Conservation (phyloP, 371 early-diverging fungal genomes). For the Rhizopus delemar region DNA sequence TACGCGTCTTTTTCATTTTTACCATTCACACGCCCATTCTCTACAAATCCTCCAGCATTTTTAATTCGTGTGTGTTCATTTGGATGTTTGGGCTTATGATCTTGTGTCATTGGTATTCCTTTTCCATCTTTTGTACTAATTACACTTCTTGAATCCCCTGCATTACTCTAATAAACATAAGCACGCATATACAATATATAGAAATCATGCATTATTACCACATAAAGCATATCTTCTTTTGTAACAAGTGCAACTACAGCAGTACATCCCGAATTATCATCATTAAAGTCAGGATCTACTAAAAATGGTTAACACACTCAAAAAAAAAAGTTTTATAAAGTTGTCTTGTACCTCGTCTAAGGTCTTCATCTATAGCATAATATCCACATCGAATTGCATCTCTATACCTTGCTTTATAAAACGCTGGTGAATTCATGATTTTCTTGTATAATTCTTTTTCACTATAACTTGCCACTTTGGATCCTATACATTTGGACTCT, state of each 20-base stretch:
- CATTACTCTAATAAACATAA: conserved; percentile 62
- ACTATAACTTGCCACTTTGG: conserved; percentile 76
- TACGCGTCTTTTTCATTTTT: not conserved
- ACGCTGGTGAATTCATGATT: conserved; percentile 64
- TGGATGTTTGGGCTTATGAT: conserved; percentile 87
- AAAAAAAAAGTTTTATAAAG: not conserved
- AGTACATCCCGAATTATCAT: conserved; percentile 90
- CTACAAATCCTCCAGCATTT: conserved; percentile 92
- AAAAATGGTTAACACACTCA: conserved; percentile 16
- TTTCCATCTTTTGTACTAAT: conserved; percentile 68
- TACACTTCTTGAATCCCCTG: conserved; percentile 92
- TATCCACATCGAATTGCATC: conserved; percentile 82
- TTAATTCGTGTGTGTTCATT: conserved; percentile 78
- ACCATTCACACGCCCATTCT: conserved; percentile 94
- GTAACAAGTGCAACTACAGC: conserved; percentile 63
- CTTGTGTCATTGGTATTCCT: conserved; percentile 74
- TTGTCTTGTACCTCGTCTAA: conserved; percentile 59
- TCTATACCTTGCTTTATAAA: conserved; percentile 59
- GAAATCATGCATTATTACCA: conserved; percentile 14
- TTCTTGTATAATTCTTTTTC: conserved; percentile 71
- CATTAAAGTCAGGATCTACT: conserved; percentile 56
- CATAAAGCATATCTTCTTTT: conserved; percentile 26
- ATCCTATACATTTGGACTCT: conserved; percentile 10
- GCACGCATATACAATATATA: not conserved
- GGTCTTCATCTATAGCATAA: conserved; percentile 74